These are phyloP conservation scores for Carex arenaria DNA, from an alignment of 202 grass and related monocot genomes.

Conservation along the genomic window DNA sequence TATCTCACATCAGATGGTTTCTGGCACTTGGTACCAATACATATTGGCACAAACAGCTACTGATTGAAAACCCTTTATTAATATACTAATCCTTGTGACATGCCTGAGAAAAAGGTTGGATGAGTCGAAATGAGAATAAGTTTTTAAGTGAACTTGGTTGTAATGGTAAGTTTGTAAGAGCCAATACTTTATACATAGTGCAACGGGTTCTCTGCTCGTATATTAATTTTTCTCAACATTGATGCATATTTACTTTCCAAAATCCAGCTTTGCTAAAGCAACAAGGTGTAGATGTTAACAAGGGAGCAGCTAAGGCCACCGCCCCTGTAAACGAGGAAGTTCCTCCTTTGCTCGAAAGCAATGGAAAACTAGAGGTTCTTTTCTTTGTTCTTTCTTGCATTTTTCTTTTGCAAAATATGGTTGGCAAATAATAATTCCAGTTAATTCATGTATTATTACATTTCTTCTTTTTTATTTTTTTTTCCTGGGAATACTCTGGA, in stretches of 20 bases:
- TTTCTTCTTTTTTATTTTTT: not conserved
- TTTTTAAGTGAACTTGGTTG: not conserved
- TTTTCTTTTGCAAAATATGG: not conserved
- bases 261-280: constrained; percentile 90
- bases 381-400: constrained; percentile 24
- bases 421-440: constrained; percentile 5
- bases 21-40: not conserved
- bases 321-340: constrained; percentile 82
- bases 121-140: not conserved
- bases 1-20: not conserved
- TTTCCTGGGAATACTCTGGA: not conserved
- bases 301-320: constrained; percentile 60
- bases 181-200: not conserved
- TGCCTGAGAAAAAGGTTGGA: not conserved
- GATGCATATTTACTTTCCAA: constrained; percentile 24
- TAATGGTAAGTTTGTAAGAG: not conserved
- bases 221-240: not conserved
- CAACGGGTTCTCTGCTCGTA: not conserved
- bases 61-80: not conserved
- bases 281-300: constrained; percentile 77
- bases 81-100: not conserved
- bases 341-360: constrained; percentile 87
- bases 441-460: not conserved
- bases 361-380: constrained; percentile 86
- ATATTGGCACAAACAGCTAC: not conserved